Evolutionary conservation across 2,329 filamentous ascomycete species (phyloP).

Genomic region (Alternaria viburni): DNA sequence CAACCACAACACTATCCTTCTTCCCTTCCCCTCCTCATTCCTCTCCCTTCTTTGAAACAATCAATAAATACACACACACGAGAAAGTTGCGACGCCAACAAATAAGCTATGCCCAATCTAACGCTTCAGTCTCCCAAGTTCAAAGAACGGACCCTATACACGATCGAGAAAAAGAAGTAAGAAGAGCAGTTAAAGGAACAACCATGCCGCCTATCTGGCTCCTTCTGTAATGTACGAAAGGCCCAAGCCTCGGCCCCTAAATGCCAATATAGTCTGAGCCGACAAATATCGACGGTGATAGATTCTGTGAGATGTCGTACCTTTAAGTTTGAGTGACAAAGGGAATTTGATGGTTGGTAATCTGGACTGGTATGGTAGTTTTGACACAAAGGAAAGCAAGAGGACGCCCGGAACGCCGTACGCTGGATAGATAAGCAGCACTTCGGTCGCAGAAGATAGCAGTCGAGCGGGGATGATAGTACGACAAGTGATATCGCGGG

Average conservation of each 20-base stretch:
- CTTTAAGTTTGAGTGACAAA: neutral
- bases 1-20: too few relatives aligned
- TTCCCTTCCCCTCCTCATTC: neutral
- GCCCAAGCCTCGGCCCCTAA: too few relatives aligned
- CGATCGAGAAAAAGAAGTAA: neutral
- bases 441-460: neutral
- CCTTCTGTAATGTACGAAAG: too few relatives aligned
- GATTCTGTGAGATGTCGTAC: neutral
- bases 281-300: neutral
- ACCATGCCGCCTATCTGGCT: too few relatives aligned
- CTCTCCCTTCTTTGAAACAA: too few relatives aligned
- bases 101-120: neutral
- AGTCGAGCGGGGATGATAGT: neutral
- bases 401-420: slow-evolving; percentile 11
- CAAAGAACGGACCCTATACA: neutral
- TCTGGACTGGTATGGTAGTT: neutral
- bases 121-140: neutral
- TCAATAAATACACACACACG: neutral
- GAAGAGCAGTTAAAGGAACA: too few relatives aligned
- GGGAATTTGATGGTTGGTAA: neutral
- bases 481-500: neutral
- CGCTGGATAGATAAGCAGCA: slow-evolving; percentile 9
- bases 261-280: neutral
- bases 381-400: neutral
- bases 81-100: neutral